Evolutionary conservation across 108 stramenopile genomes (phyloP).

Genomic region (Aurantiochytrium sp.): DNA sequence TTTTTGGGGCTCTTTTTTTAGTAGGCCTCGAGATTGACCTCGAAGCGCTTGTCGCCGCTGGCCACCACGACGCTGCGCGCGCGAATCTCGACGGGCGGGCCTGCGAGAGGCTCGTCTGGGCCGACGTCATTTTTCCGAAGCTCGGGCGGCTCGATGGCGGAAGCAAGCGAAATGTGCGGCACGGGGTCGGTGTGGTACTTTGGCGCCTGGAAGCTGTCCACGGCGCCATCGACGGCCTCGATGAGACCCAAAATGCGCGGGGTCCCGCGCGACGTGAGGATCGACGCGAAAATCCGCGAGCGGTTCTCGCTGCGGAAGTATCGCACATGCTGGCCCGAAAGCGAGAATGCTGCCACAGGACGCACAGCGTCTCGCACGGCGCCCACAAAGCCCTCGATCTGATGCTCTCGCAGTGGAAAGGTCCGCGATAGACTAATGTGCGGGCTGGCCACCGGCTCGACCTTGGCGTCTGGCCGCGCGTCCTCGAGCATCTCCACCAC

Average conservation of each 20-base stretch:
- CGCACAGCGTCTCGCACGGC: not conserved
- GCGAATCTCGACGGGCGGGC: not conserved
- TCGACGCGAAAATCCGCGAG: not conserved
- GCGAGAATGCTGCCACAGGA: not conserved
- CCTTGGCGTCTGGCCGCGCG: not conserved
- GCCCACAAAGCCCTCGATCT: not conserved
- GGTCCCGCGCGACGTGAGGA: not conserved
- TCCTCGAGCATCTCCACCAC: not conserved
- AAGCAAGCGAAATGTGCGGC: not conserved
- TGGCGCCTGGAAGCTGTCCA: not conserved
- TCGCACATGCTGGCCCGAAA: not conserved
- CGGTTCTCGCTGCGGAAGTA: not conserved
- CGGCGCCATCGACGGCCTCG: not conserved
- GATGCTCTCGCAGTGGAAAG: constrained; percentile 9
- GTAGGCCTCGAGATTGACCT: not conserved
- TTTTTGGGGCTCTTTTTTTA: no score
- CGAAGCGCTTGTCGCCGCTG: not conserved
- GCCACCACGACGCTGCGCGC: not conserved
- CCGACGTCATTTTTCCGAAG: not conserved
- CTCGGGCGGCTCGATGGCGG: not conserved
- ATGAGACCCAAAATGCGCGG: not conserved
- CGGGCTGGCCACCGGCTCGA: not conserved
- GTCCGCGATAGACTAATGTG: not conserved
- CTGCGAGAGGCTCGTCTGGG: not conserved
- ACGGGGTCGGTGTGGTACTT: not conserved